These are phyloP conservation scores for Phaeomoniella chlamydospora DNA, from an alignment of 2,329 filamentous ascomycete species.

Conservation along the genomic window DNA sequence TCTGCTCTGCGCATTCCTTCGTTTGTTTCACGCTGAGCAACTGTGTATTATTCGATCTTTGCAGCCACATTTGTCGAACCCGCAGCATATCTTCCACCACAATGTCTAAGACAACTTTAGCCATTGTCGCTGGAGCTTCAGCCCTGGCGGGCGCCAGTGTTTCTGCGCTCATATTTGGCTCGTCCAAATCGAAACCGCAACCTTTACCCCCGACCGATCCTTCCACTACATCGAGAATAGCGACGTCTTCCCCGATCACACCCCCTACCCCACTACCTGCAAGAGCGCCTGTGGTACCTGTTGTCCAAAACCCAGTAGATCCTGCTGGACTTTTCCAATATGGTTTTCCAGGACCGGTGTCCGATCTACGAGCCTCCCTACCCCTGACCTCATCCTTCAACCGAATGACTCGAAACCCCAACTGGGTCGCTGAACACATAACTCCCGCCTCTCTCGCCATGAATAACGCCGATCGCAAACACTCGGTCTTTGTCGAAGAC, in stretches of 20 bases:
- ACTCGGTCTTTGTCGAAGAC: slow-evolving; percentile 77
- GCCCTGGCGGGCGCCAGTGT: slow-evolving; percentile 63
- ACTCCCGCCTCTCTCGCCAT: slow-evolving; percentile 67
- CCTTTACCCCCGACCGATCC: slow-evolving; percentile 17
- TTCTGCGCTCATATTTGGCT: slow-evolving; percentile 53
- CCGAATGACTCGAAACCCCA: slow-evolving; percentile 76
- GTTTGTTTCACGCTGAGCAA: too few relatives aligned
- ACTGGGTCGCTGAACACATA: slow-evolving; percentile 95
- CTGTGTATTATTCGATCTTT: too few relatives aligned
- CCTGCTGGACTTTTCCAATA: slow-evolving; percentile 68
- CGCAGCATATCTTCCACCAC: slow-evolving; percentile 12
- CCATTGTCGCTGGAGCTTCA: slow-evolving; percentile 60
- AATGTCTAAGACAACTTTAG: slow-evolving; percentile 70
- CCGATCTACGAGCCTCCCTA: slow-evolving; percentile 62
- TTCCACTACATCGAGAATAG: slow-evolving; percentile 12
- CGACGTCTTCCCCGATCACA: slow-evolving; percentile 16
- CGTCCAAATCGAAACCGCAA: slow-evolving; percentile 32
- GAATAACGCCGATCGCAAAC: slow-evolving; percentile 66
- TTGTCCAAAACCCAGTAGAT: slow-evolving; percentile 43
- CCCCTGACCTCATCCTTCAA: slow-evolving; percentile 82
- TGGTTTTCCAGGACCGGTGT: slow-evolving; percentile 81
- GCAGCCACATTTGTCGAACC: too few relatives aligned
- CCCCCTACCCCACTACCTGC: slow-evolving; percentile 15
- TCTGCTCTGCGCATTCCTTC: too few relatives aligned
- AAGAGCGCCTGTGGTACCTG: slow-evolving; percentile 12